phyloP scores from a whole-genome alignment of 2,329 filamentous ascomycete species.

The Fusarium coffeatum region DNA sequence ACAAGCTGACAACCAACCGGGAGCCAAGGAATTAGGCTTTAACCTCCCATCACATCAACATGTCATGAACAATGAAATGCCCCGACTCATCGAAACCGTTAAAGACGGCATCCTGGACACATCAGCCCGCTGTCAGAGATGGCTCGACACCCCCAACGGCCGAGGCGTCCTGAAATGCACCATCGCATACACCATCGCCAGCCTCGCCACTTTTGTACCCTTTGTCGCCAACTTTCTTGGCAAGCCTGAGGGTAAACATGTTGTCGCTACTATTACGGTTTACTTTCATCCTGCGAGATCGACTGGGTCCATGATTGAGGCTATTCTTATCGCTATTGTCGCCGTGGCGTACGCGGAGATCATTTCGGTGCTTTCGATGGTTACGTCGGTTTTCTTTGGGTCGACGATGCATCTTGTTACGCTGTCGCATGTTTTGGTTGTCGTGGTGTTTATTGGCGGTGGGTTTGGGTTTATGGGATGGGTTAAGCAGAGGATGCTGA shows the following conservation, averaged over 20 bases:
- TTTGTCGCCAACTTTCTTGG: constrained; percentile 79
- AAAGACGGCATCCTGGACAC: constrained; percentile 48
- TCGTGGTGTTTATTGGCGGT: constrained; percentile 86
- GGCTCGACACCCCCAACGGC: constrained; percentile 75
- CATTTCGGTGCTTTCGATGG: constrained; percentile 86
- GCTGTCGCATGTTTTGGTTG: constrained; percentile 81
- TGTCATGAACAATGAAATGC: constrained; percentile 26
- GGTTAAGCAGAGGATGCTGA: constrained; percentile 82
- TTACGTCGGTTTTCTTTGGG: constrained; percentile 81
- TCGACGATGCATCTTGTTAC: constrained; percentile 72
- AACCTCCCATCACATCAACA: neutral
- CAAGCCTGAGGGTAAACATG: constrained; percentile 89
- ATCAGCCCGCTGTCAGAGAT: constrained; percentile 65
- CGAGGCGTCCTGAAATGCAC: constrained; percentile 90
- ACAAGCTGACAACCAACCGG: constrained; percentile 4
- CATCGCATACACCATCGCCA: constrained; percentile 87
- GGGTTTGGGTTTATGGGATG: constrained; percentile 89
- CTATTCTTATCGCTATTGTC: constrained; percentile 78
- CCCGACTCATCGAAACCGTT: constrained; percentile 21
- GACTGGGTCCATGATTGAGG: constrained; percentile 89
- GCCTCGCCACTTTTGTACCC: constrained; percentile 84
- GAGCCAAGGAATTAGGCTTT: constrained; percentile 12
- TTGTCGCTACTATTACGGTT: constrained; percentile 92
- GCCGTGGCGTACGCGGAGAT: constrained; percentile 79
- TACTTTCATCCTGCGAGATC: constrained; percentile 94